Base-by-base conservation (phyloP, 208 protist genomes). In the Leptomonas pyrrhocoris region DNA sequence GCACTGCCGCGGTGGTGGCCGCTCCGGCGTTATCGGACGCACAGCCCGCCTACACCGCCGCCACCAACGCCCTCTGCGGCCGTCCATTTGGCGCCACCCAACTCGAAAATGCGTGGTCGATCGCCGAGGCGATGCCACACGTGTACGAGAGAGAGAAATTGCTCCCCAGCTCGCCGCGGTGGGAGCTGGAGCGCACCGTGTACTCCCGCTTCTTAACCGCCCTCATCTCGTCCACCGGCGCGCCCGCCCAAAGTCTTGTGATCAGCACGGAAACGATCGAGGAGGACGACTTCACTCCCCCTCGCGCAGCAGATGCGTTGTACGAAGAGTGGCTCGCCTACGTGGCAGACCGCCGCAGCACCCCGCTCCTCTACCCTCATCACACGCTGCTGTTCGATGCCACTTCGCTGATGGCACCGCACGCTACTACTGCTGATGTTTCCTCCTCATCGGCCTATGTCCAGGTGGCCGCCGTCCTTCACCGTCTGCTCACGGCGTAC, bases 321-420 rank as follows among this genome's bases (percentile, higher is more conserved):
- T 63, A 67, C 43, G 49, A 54, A 40, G 59, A 53, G 49, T 88
- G 82, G 82, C 70, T 75, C 13, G 9, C 27, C 4, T 46, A 84
- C 46, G 50, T 85, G 1, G 73, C 70, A 3, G 16, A 25, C 11
- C 38, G 59, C 31, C 73, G 72, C 27, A 53, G 59, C 23, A 66
- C 57, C 18, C 72, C 76, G 2, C 60, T 74, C 1, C 67, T 85
- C 28, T 83, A 85, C 53, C 83, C 83, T 6, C 67, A 74, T 43
- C 83, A 88, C 68, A 55, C 43, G n/a, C 25, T 84, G 19, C 19
- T 36, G 46, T 50, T 74, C 25, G 36, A 27, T 15, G 45, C 50
- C 18, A 18, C 51, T n/a, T 31, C 36, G 21, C 28, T 43, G 16
- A 16, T 43, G 19, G 7, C 21, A 25, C 27, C 40, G 8, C 42